phyloP scores from a whole-genome alignment of 139 green algal genomes.

The Picochlorum costavermella region DNA sequence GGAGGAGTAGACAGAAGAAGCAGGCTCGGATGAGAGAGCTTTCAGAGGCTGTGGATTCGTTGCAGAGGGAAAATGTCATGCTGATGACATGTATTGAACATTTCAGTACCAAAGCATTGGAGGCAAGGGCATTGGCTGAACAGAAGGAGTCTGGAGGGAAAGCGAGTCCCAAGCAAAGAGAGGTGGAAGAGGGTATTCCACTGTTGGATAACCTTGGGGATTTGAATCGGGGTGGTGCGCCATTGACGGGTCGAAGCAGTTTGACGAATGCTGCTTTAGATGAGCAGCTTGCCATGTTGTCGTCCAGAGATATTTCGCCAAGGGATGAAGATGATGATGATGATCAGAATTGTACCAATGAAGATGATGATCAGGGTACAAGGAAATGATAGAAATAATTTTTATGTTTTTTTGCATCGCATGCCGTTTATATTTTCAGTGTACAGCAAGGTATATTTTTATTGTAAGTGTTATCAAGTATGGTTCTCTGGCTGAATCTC shows the following conservation, averaged over 20 bases:
- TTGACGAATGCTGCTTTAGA: not conserved
- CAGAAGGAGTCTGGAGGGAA: not conserved
- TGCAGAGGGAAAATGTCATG: conserved; percentile 25
- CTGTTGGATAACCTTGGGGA: not conserved
- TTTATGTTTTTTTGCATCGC: no score
- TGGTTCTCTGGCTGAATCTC: not conserved
- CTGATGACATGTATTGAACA: conserved; percentile 30
- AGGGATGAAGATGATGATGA: not conserved
- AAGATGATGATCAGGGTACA: no score
- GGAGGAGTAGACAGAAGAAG: conserved; percentile 26
- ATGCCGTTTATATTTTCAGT: no score
- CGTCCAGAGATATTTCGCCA: not conserved
- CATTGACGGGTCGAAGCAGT: not conserved
- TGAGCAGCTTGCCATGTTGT: not conserved
- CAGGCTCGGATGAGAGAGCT: conserved; percentile 14
- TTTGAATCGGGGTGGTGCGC: not conserved
- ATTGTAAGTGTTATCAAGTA: no score
- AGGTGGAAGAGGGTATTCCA: not conserved
- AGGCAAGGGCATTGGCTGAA: not conserved
- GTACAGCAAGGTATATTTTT: no score
- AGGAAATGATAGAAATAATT: no score
- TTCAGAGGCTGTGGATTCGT: conserved; percentile 1
- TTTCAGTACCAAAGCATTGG: conserved; percentile 19
- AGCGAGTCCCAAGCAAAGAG: not conserved
- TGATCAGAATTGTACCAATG: no score